A percentile compares a stretch with the other conserved stretches of the same genome.
phyloP scores from a whole-genome alignment of 345 rosid genomes.

The Arabis hirsuta region DNA sequence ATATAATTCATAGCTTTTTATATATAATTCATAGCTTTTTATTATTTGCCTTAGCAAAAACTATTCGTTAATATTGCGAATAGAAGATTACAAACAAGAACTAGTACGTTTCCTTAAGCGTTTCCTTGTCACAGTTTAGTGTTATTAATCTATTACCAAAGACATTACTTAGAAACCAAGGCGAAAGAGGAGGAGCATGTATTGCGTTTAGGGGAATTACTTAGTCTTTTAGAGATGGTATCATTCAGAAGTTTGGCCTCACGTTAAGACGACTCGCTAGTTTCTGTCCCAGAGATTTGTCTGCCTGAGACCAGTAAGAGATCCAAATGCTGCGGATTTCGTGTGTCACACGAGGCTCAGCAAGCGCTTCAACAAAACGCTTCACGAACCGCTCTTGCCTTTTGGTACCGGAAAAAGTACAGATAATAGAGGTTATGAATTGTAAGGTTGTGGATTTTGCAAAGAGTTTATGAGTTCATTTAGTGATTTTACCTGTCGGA shows the following conservation, averaged over 20 bases:
- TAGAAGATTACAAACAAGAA: conserved; percentile 27
- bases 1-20: conserved; percentile 4
- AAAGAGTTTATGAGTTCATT: background rate
- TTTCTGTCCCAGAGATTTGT: conserved; percentile 78
- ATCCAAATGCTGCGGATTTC: conserved; percentile 89
- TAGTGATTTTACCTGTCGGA: conserved; percentile 70
- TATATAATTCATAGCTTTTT: conserved; percentile 7
- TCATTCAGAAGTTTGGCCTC: conserved; percentile 67
- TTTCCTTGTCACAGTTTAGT: conserved; percentile 17
- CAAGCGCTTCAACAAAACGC: conserved; percentile 76
- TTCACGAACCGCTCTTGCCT: conserved; percentile 88
- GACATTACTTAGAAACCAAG: conserved; percentile 16
- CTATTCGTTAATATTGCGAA: conserved; percentile 5
- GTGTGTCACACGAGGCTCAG: conserved; percentile 85
- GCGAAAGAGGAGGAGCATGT: background rate
- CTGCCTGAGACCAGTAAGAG: conserved; percentile 84
- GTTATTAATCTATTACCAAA: conserved; percentile 18
- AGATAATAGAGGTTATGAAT: background rate
- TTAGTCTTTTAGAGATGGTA: conserved; percentile 8
- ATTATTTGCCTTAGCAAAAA: conserved; percentile 6
- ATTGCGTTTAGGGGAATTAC: background rate
- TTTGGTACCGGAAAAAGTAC: background rate
- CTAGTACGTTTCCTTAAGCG: conserved; percentile 8
- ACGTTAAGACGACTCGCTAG: conserved; percentile 73
- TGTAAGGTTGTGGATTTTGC: conserved; percentile 7